Conservation (phyloP, 73 alveolate species). For the Durusdinium trenchii region DNA sequence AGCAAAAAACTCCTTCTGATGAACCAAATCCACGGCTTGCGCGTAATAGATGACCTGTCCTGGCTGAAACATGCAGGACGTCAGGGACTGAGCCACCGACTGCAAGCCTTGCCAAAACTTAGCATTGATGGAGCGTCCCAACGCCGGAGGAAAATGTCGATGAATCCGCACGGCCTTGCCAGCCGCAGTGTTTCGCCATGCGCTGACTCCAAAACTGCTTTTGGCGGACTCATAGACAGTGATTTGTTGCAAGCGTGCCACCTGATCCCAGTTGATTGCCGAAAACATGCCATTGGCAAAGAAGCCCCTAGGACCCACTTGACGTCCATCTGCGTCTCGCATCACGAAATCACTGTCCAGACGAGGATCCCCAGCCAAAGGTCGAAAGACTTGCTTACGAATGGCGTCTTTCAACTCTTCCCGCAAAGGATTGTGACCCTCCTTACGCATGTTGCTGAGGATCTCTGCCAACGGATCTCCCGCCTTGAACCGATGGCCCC, state of each 20-base stretch:
- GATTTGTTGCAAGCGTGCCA: too few species aligned
- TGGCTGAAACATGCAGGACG: too few species aligned
- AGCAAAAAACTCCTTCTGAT: too few species aligned
- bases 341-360: too few species aligned
- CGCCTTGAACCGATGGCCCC: constrained; percentile 22
- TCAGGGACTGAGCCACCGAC: too few species aligned
- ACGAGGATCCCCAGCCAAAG: not conserved
- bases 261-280: constrained; percentile 53
- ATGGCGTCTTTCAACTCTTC: not conserved
- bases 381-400: not conserved
- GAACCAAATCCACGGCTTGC: not conserved
- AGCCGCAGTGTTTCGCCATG: not conserved
- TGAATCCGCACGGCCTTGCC: not conserved
- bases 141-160: constrained; percentile 14
- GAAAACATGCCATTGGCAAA: constrained; percentile 12
- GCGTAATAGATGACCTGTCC: not conserved
- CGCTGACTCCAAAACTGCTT: not conserved
- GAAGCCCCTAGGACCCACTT: not conserved
- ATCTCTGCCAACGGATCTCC: constrained; percentile 36
- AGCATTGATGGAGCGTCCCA: too few species aligned
- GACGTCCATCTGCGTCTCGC: constrained; percentile 10
- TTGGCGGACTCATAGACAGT: constrained; percentile 4
- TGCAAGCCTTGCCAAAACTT: too few species aligned
- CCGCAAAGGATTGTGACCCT: not conserved
- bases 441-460: not conserved